Evolutionary conservation across 1,284 basidiomycete genomes (phyloP), one percentile per base, ranked within the genome.

Genomic region (Trametes hirsuta): DNA sequence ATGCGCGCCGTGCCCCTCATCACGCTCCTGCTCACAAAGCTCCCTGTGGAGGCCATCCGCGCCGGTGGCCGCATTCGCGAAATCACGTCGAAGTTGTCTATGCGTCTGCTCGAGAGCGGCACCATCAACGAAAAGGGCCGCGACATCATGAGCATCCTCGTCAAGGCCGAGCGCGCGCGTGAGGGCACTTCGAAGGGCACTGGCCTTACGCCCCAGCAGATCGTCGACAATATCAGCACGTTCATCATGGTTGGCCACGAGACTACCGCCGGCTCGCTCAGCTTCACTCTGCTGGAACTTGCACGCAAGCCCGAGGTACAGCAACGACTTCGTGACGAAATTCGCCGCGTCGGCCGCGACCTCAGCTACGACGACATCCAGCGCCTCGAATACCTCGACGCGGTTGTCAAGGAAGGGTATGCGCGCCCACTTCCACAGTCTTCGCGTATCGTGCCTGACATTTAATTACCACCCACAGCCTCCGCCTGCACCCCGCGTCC

Each of bases 331-430:
- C 80, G 86, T 5, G 75, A 80, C 18, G 87, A 90, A 63, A 73
- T 88, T 24, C 61, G 63, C 25, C 21, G 21, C 11, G 50, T 48
- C 37, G 66, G 62, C 30, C 58, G 68, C 54, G 62, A 75, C 10
- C 63, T 72, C 34, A 63, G 64, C 14, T 81, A 79, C 71, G 81
- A 85, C 12, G 79, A 85, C 59, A 71, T 85, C 2, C 74, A 72
- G 47, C 69, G 74, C 30, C 66, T 73, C 14, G 58, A 81, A 0
- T 87, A 83, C 68, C 78, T 90, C 21, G 83, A 88, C 62, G 82
- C 84, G 0, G 80, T 90, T 59, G 64, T 67, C 54, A 62, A 69
- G 58, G 69, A 68, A 61, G 66, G 69, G 69, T 63, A 51, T 51
- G 58, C 53, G 42, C 45, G n/a, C 18, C 18, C 40, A 21, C 24